Percentiles rank a stretch among this genome's conserved stretches.
phyloP scores from a whole-genome alignment of 495 filamentous ascomycete species.

The Chaetomium tenue region DNA sequence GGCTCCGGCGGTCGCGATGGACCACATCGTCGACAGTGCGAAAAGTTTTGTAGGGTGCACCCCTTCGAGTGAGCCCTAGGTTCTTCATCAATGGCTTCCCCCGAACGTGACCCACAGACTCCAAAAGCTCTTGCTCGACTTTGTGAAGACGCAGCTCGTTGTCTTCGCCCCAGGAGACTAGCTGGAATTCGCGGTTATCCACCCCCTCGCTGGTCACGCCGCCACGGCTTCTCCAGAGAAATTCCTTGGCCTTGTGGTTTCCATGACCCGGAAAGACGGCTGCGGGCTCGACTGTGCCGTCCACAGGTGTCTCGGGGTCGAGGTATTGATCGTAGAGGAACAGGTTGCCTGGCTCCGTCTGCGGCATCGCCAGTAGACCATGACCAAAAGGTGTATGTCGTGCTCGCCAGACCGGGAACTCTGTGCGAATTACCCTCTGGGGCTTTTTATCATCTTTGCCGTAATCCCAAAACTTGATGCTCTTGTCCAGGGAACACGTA shows the following conservation, averaged over 20 bases:
- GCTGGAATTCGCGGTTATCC: conserved; percentile 89
- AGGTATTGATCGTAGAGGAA: conserved; percentile 78
- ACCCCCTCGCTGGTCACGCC: conserved; percentile 61
- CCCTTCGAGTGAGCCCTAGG: conserved; percentile 73
- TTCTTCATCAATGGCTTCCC: conserved; percentile 63
- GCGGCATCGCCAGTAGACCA: conserved; percentile 87
- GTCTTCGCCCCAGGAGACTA: conserved; percentile 91
- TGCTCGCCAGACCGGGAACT: conserved; percentile 88
- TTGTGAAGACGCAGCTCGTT: conserved; percentile 76
- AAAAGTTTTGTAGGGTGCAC: conserved; percentile 83
- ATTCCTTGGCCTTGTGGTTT: conserved; percentile 84
- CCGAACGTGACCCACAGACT: conserved; percentile 73
- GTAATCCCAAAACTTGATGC: conserved; percentile 94
- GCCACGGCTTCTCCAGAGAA: conserved; percentile 85
- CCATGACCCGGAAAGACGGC: conserved; percentile 77
- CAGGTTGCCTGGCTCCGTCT: conserved; percentile 77
- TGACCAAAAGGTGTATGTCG: conserved; percentile 91
- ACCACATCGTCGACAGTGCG: conserved; percentile 59
- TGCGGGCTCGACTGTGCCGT: conserved; percentile 55
- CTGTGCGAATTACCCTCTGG: conserved; percentile 71
- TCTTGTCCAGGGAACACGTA: conserved; percentile 88
- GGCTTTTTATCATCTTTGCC: conserved; percentile 59
- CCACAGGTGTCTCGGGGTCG: conserved; percentile 39
- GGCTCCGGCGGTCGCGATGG: conserved; percentile 42
- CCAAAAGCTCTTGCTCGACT: conserved; percentile 61